These are phyloP conservation scores for Saxispiralis lemnorum DNA, from an alignment of 495 filamentous ascomycete species.

Conservation along the genomic window DNA sequence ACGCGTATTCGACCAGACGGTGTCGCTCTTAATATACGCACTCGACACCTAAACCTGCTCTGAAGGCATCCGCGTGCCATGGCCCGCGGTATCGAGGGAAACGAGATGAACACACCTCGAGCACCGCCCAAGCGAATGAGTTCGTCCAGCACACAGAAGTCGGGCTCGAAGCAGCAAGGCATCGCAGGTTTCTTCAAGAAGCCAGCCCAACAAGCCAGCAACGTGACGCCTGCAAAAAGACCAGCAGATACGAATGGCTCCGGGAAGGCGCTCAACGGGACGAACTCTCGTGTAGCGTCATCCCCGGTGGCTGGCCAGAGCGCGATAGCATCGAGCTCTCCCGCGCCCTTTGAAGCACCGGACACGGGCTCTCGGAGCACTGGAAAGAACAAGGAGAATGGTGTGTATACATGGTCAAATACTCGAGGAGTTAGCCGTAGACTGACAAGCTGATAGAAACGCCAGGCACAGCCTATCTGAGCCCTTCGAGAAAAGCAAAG, in stretches of 20 bases:
- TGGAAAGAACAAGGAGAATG: conserved; percentile 25
- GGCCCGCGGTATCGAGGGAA: conserved; percentile 27
- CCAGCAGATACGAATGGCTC: conserved; percentile 20
- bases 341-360: conserved; percentile 17
- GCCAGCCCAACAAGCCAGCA: conserved; percentile 25
- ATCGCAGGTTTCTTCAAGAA: conserved; percentile 80
- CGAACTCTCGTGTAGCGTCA: background rate
- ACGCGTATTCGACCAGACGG: too few relatives aligned
- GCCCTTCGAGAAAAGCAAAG: conserved; percentile 41
- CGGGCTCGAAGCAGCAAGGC: conserved; percentile 43
- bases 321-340: too few relatives aligned
- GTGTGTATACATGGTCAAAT: conserved; percentile 14
- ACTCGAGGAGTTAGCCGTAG: conserved; percentile 17
- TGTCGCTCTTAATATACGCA: background rate
- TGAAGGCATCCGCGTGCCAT: conserved; percentile 8
- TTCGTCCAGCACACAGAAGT: conserved; percentile 29
- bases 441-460: conserved; percentile 21
- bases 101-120: conserved; percentile 24
- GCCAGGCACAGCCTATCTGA: conserved; percentile 28
- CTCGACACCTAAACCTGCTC: background rate
- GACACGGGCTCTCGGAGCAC: conserved; percentile 4
- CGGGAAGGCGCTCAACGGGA: conserved; percentile 18
- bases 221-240: conserved; percentile 24
- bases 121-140: conserved; percentile 18
- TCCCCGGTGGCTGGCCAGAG: too few relatives aligned